Evolutionary conservation across 2,329 filamentous ascomycete genomes (phyloP), one percentile per base, ranked within the genome.

Genomic region (Aureobasidium sp.): DNA sequence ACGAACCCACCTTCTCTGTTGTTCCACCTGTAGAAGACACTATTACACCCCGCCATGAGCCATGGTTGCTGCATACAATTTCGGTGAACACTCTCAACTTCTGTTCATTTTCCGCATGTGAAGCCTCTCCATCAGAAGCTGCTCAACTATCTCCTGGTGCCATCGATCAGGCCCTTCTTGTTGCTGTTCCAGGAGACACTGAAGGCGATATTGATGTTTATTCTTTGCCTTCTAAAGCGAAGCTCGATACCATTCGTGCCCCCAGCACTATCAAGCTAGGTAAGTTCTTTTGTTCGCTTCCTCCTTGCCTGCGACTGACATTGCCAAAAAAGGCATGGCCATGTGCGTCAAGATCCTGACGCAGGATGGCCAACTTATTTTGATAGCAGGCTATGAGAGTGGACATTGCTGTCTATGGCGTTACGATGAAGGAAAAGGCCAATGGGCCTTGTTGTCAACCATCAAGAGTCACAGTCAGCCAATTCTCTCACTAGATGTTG

Each of bases 31-130:
- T 93, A 36, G 90, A 95, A 65, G 51, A 77, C 72, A 1, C 73
- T 72, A 32, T 75, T 73, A 50, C 73, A 73, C 55, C 82, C 77
- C 66, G 71, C 34, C 83, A 81, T 20, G 82, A 87, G 69, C 94
- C 94, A 34, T 96, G 90, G 91, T 78, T 97, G n/a, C 74, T 96
- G 26, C 84, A 96, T 74, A 83, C 89, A 4, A 77, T 99, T 5
- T 81, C 89, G 5, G 91, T 97, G 47, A 97, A 97, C 71, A 91
- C 93, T 1, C 84, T 97, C 77, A 99, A 97, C 71, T 99, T 97
- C 72, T 99, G 94, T 72, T 83, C 88, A 1, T 96, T 96, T 72
- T 82, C 88, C 2, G 81, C 82, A 65, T 87, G 87, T 71, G 34
- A 59, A 29, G 55, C 27, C n/a, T 50, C 43, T 55, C 51, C 51